Percentiles rank a stretch among this genome's conserved stretches.
Conservation (phyloP, 2,329 filamentous ascomycete genomes). For the Botrytis byssoidea region DNA sequence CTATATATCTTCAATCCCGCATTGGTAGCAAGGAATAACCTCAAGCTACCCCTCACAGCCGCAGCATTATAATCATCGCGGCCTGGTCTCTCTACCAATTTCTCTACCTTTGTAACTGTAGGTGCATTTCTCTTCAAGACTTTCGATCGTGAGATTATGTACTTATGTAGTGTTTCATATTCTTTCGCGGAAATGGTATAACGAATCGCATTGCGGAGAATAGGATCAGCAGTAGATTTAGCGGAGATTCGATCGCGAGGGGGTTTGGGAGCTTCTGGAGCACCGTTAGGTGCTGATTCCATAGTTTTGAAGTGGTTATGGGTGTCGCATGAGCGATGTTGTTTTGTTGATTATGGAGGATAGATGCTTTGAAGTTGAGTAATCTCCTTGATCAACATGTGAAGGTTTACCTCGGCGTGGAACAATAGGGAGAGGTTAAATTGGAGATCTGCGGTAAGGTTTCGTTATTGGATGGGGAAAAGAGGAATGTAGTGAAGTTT, state of each 20-base stretch:
- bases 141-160: conserved; percentile 71
- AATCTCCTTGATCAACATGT: conserved; percentile 16
- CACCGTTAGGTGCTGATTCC: conserved; percentile 27
- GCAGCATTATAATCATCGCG: conserved; percentile 68
- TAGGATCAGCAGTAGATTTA: conserved; percentile 55
- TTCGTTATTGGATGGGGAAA: neutral
- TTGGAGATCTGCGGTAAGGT: conserved; percentile 12
- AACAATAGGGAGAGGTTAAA: conserved; percentile 9
- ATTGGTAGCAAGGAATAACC: conserved; percentile 66
- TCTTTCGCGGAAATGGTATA: conserved; percentile 84
- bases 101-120: conserved; percentile 55
- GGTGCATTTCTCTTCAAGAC: conserved; percentile 55
- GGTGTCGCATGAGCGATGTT: conserved; percentile 11
- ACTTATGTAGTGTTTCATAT: conserved; percentile 80
- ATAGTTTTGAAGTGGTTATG: conserved; percentile 20
- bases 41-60: conserved; percentile 67
- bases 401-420: conserved; percentile 18
- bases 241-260: conserved; percentile 33
- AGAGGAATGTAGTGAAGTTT: neutral
- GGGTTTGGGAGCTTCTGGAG: conserved; percentile 25
- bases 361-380: neutral
- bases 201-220: conserved; percentile 80
- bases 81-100: conserved; percentile 33
- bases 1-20: conserved; percentile 63
- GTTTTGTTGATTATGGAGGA: neutral